These are phyloP conservation scores for Prunus yedoensis DNA, from an alignment of 331 rosid species.

Conservation along the genomic window DNA sequence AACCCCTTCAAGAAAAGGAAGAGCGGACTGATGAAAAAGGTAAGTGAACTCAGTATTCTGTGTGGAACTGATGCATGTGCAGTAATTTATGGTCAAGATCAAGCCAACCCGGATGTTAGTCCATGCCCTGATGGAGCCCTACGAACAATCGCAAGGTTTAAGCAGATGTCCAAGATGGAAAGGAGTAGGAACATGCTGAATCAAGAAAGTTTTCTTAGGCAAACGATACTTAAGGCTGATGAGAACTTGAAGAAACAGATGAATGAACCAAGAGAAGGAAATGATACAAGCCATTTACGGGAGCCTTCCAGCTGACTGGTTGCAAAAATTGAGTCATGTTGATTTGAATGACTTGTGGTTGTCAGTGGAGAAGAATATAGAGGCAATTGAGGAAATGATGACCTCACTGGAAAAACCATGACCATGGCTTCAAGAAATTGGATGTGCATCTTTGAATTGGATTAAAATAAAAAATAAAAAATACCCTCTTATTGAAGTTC, in stretches of 20 bases:
- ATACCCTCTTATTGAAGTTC: no score
- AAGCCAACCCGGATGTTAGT: constrained; percentile 18
- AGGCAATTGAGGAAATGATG: not conserved
- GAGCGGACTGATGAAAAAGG: constrained; percentile 24
- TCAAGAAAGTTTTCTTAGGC: constrained; percentile 9
- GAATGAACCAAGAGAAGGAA: constrained; percentile 22
- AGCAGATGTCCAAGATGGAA: constrained; percentile 4
- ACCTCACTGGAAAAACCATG: no score
- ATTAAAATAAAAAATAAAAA: no score
- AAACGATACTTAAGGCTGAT: not conserved
- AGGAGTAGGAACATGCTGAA: constrained; percentile 21
- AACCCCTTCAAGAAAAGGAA: constrained; percentile 32
- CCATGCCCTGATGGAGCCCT: constrained; percentile 9
- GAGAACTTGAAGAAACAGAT: constrained; percentile 15
- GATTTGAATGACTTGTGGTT: not conserved
- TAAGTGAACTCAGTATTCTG: constrained; percentile 25
- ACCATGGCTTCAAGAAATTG: no score
- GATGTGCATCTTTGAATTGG: no score
- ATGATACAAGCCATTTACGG: not conserved
- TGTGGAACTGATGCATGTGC: constrained; percentile 17
- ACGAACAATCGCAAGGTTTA: not conserved
- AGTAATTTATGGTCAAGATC: constrained; percentile 7
- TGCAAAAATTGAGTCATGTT: not conserved
- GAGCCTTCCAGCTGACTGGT: not conserved
- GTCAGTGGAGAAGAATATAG: not conserved